These are phyloP conservation scores for Erodium trifolium DNA, from an alignment of 441 rosid species.

Conservation along the genomic window DNA sequence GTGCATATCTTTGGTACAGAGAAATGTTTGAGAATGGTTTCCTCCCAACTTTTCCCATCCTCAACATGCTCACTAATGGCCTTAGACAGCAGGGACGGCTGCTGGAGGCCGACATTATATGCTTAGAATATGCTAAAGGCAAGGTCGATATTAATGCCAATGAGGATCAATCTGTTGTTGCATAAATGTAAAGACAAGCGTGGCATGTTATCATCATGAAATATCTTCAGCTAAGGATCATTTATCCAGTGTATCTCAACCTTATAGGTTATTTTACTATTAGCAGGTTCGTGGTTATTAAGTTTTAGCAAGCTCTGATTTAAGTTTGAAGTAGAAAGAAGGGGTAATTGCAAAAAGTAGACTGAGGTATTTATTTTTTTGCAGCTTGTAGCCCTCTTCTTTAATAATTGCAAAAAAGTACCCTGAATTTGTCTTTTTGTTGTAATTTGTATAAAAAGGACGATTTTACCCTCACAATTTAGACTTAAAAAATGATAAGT, in stretches of 20 bases:
- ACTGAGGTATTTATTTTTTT: no score
- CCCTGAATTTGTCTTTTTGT: no score
- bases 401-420: no score
- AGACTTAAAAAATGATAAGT: no score
- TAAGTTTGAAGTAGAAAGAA: neutral
- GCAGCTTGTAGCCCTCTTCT: no score
- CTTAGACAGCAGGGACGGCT: slow-evolving; percentile 47
- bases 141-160: slow-evolving; percentile 21
- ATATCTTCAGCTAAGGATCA: neutral
- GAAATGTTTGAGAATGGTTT: slow-evolving; percentile 55
- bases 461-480: no score
- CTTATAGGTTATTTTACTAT: neutral
- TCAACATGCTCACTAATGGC: slow-evolving; percentile 42
- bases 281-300: neutral
- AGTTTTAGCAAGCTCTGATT: neutral
- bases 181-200: slow-evolving; percentile 16
- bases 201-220: neutral
- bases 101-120: slow-evolving; percentile 40
- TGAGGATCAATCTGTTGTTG: slow-evolving; percentile 20
- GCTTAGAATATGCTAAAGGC: slow-evolving; percentile 37
- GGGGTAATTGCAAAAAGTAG: neutral
- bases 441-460: no score
- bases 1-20: slow-evolving; percentile 62
- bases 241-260: neutral
- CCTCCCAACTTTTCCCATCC: slow-evolving; percentile 25